Evolutionary conservation across 306 rosid genomes (phyloP).

Genomic region (Mimosa bimucronata): DNA sequence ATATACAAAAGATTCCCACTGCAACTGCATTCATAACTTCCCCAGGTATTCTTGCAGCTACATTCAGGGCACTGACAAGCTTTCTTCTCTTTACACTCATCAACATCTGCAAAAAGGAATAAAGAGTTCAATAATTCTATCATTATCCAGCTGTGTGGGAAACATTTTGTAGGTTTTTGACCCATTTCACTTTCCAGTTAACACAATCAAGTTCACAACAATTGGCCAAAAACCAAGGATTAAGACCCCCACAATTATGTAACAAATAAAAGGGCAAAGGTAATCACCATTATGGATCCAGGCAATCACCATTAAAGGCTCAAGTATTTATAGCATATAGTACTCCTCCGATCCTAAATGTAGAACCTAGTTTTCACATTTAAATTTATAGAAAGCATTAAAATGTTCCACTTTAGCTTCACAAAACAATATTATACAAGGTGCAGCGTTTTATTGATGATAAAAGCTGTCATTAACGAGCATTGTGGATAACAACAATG

Average conservation of each 20-base stretch:
- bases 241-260: conserved; percentile 16
- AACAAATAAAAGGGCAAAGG: conserved; percentile 2
- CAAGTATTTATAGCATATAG: neutral
- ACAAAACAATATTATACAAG: conserved; percentile 10
- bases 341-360: neutral
- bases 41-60: conserved; percentile 98
- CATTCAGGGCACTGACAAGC: conserved; percentile 98
- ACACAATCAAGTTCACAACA: conserved; percentile 21
- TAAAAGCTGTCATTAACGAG: neutral
- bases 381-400: conserved; percentile 9
- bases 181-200: neutral
- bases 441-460: conserved; percentile 22
- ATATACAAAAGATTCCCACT: conserved; percentile 89
- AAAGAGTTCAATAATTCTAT: conserved; percentile 18
- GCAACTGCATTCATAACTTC: conserved; percentile 91
- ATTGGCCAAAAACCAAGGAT: conserved; percentile 7
- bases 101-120: conserved; percentile 60
- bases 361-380: neutral
- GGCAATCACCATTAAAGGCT: neutral
- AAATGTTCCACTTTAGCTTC: conserved; percentile 17
- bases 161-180: neutral
- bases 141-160: conserved; percentile 1
- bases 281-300: neutral
- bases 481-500: conserved; percentile 20
- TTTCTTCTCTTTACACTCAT: conserved; percentile 89